Evolutionary conservation across 2,329 filamentous ascomycete species (phyloP), one percentile per base, ranked within the genome.

Genomic region (Endothia cerciana): DNA sequence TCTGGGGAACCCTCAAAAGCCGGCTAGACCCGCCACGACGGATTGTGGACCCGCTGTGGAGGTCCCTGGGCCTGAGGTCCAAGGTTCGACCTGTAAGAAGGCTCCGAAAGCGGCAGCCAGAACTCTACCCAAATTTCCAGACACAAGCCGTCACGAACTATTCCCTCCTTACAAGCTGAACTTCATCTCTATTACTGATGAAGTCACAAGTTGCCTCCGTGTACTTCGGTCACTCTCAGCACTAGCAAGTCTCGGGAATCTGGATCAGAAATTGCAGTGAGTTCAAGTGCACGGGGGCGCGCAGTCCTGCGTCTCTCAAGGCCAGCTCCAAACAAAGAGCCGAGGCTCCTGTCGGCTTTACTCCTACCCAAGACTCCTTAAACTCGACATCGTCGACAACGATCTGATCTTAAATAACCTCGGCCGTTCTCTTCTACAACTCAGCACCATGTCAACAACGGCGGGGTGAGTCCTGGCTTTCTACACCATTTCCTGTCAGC

Each of bases 401-500:
- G 25, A 45, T 22, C 25, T 28, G n/a, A 11, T 36, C 19, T n/a
- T 11, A 15, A 13, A 51, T 36, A 33, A 22, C 28, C 15, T 30
- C 25, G 19, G 17, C 7, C 28, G 13, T 10, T 4, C 15, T 15
- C 38, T 8, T 41, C 60, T 47, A 38, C 13, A 56, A 17, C 8
- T 3, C 11, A 64, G 56, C 63, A 69, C 60, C 51, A 87, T 87
- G 85, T 79, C 85, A 57, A 87, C 85, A 68, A 88, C 78, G 59
- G 65, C 76, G 66, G 80, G 80, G 80, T 81, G 76, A 67, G 75
- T 28, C 25, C 25, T 25, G 40, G 22, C 36, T 17, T 17, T 30
- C 43, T 28, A 19, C 28, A 2, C 36, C 6, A 15, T 4, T 58
- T 22, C 36, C 55, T 41, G 5, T 13, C 25, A 25, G 8, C 28